phyloP scores from a whole-genome alignment of 306 rosid genomes.

The Sicyos edulis region DNA sequence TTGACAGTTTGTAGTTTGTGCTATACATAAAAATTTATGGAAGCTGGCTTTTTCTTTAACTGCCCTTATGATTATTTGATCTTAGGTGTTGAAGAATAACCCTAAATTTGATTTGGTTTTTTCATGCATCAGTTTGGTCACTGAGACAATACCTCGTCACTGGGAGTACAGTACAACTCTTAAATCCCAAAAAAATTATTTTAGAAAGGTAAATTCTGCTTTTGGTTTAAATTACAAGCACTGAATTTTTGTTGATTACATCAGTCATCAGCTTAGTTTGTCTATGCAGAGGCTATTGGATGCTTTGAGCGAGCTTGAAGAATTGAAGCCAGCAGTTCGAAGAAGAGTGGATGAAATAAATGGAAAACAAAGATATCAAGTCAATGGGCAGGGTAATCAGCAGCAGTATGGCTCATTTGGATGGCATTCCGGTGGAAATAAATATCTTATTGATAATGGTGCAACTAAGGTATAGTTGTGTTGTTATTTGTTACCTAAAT shows the following conservation, averaged over 20 bases:
- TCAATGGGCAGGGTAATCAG: slow-evolving; percentile 38
- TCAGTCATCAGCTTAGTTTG: neutral
- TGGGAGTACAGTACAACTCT: slow-evolving; percentile 53
- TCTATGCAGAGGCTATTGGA: slow-evolving; percentile 46
- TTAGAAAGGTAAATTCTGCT: slow-evolving; percentile 54
- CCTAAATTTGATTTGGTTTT: slow-evolving; percentile 21
- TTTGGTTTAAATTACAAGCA: neutral
- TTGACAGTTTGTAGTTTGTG: neutral
- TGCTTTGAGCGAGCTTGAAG: slow-evolving; percentile 75
- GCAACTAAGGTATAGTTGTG: slow-evolving; percentile 43
- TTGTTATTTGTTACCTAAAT: slow-evolving; percentile 3
- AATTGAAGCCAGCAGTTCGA: slow-evolving; percentile 71
- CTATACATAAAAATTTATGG: neutral
- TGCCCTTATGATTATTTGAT: neutral
- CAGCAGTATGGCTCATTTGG: slow-evolving; percentile 40
- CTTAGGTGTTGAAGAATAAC: slow-evolving; percentile 3
- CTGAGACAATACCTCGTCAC: slow-evolving; percentile 85
- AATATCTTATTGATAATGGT: slow-evolving; percentile 30
- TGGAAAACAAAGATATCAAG: slow-evolving; percentile 36
- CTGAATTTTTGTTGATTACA: neutral
- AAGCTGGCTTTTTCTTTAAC: neutral
- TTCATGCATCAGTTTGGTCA: slow-evolving; percentile 54
- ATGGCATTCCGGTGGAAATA: slow-evolving; percentile 40
- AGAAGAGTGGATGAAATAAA: slow-evolving; percentile 61
- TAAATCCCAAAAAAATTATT: slow-evolving; percentile 45